These are phyloP conservation scores for Pezicula carpinea DNA, from an alignment of 2,329 filamentous ascomycete genomes.

Conservation along the genomic window DNA sequence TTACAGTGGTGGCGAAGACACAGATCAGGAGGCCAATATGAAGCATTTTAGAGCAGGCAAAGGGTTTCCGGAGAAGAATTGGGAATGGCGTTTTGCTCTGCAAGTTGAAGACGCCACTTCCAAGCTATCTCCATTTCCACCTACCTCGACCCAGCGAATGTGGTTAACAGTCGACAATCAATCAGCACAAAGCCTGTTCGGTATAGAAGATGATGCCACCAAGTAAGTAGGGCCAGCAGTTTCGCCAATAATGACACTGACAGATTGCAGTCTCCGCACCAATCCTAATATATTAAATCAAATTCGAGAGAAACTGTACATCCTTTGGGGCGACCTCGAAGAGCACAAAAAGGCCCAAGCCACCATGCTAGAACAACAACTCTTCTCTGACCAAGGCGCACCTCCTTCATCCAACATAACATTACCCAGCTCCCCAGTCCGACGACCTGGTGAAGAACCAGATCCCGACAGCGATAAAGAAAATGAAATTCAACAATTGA, in stretches of 20 bases:
- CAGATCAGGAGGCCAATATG: constrained; percentile 18
- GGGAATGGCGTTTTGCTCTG: constrained; percentile 84
- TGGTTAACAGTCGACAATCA: constrained; percentile 65
- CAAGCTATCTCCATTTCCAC: constrained; percentile 20
- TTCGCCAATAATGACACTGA: constrained; percentile 10
- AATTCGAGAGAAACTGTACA: constrained; percentile 67
- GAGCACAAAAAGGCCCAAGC: constrained; percentile 51
- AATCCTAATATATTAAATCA: constrained; percentile 41
- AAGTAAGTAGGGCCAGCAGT: constrained; percentile 38
- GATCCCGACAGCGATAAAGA: constrained; percentile 22
- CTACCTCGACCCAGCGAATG: constrained; percentile 42
- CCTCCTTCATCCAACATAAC: constrained; percentile 8
- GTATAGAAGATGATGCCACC: constrained; percentile 41
- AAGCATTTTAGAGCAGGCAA: constrained; percentile 14
- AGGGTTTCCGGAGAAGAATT: constrained; percentile 33
- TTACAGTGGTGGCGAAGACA: constrained; percentile 25
- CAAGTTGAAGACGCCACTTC: constrained; percentile 65
- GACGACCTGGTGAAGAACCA: constrained; percentile 18
- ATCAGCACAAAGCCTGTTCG: constrained; percentile 51
- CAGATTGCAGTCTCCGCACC: constrained; percentile 46
- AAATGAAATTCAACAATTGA: constrained; percentile 1
- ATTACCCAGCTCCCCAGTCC: constrained; percentile 1
- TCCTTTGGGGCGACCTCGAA: constrained; percentile 82
- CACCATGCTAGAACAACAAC: constrained; percentile 2
- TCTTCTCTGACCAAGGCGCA: background rate